Evolutionary conservation across 306 rosid species (phyloP).

Genomic region (Pterocarpus macrocarpus): DNA sequence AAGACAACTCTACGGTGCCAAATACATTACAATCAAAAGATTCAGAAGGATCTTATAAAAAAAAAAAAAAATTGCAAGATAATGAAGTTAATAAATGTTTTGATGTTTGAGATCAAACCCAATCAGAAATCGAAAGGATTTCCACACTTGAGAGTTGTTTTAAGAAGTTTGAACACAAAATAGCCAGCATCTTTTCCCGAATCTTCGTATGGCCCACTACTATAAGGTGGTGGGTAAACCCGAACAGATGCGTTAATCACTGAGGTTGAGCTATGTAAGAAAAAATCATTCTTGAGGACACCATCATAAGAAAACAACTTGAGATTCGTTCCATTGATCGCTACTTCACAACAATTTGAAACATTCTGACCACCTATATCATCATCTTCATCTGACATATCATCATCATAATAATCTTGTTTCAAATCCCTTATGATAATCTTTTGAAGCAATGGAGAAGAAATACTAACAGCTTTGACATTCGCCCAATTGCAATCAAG

Average conservation of each 20-base stretch:
- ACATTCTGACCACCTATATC: background rate
- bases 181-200: background rate
- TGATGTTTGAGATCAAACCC: background rate
- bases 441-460: background rate
- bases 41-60: background rate
- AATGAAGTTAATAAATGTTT: background rate
- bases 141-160: background rate
- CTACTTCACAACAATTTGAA: background rate
- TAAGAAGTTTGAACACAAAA: background rate
- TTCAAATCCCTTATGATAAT: background rate
- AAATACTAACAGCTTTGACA: background rate
- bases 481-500: background rate
- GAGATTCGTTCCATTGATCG: background rate
- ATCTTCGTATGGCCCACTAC: background rate
- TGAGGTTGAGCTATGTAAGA: background rate
- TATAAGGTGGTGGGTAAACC: background rate
- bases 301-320: slow-evolving; percentile 7
- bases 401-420: too few relatives aligned
- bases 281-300: background rate
- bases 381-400: background rate
- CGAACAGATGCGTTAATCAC: background rate
- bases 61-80: background rate
- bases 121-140: background rate
- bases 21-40: background rate
- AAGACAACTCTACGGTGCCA: background rate